Evolutionary conservation across 148 eudicot species (phyloP).

Genomic region (Silene uniflora): DNA sequence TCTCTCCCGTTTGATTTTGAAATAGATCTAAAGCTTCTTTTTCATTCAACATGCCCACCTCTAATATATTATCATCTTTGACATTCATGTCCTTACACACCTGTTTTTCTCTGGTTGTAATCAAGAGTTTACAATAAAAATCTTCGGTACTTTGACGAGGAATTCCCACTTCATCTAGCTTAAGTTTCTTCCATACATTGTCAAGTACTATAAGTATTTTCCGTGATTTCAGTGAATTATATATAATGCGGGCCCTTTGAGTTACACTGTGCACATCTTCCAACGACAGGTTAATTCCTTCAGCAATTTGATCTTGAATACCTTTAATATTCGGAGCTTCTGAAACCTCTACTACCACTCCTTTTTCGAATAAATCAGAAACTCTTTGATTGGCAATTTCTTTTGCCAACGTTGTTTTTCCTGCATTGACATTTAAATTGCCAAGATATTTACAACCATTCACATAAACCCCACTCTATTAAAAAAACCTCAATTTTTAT

Average conservation of each 20-base stretch:
- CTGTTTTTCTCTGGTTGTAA: neutral
- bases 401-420: neutral
- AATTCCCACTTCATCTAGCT: neutral
- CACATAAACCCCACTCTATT: no score
- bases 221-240: neutral
- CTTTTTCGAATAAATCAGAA: neutral
- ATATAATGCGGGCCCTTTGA: neutral
- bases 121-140: no score
- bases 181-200: neutral
- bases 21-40: conserved; percentile 3
- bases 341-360: conserved; percentile 13
- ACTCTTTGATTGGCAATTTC: conserved; percentile 4
- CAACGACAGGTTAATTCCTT: neutral
- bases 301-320: conserved; percentile 16
- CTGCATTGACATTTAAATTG: no score
- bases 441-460: no score
- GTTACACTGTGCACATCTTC: neutral
- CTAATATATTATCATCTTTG: neutral
- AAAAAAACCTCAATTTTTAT: no score
- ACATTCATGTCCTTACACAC: conserved; percentile 3
- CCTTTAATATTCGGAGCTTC: conserved; percentile 9
- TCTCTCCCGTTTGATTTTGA: neutral
- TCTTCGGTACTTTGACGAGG: no score
- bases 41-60: neutral
- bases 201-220: neutral